Percentiles rank a stretch among this genome's conserved stretches.
phyloP scores from a whole-genome alignment of 441 rosid species.

The Cnidoscolus chayamansa region DNA sequence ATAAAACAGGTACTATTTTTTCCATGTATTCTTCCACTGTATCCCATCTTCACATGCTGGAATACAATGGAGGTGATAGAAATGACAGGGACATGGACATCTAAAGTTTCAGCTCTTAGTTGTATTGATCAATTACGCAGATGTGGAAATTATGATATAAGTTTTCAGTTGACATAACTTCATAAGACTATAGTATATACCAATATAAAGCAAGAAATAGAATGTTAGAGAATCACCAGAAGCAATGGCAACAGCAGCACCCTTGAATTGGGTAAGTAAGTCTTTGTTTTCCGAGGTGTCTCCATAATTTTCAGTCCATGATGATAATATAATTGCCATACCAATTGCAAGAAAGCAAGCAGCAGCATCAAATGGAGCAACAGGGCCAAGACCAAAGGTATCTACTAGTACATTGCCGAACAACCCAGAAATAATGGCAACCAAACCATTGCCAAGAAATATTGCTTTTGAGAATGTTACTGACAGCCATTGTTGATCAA shows the following conservation, averaged over 20 bases:
- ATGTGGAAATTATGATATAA: neutral
- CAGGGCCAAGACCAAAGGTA: conserved; percentile 76
- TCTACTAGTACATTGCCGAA: conserved; percentile 88
- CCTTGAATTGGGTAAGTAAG: conserved; percentile 83
- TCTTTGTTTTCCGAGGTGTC: conserved; percentile 89
- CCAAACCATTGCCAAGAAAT: conserved; percentile 95
- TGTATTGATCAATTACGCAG: too few species aligned
- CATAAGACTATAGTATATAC: neutral
- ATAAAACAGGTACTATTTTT: neutral
- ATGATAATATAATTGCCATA: conserved; percentile 78
- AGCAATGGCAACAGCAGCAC: conserved; percentile 90
- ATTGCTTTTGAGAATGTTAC: conserved; percentile 93
- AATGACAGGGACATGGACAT: neutral
- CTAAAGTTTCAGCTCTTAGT: neutral
- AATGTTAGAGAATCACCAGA: conserved; percentile 51
- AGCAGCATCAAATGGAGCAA: conserved; percentile 98
- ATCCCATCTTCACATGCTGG: neutral
- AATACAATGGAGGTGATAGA: neutral
- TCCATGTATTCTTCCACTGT: neutral
- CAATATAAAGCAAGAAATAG: neutral
- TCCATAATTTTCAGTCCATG: conserved; percentile 92
- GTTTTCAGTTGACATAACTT: neutral
- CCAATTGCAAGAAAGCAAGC: conserved; percentile 94
- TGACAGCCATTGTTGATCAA: conserved; percentile 93
- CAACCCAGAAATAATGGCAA: conserved; percentile 91